phyloP scores from a whole-genome alignment of 2,329 filamentous ascomycete species.

The Lachnellula arida region DNA sequence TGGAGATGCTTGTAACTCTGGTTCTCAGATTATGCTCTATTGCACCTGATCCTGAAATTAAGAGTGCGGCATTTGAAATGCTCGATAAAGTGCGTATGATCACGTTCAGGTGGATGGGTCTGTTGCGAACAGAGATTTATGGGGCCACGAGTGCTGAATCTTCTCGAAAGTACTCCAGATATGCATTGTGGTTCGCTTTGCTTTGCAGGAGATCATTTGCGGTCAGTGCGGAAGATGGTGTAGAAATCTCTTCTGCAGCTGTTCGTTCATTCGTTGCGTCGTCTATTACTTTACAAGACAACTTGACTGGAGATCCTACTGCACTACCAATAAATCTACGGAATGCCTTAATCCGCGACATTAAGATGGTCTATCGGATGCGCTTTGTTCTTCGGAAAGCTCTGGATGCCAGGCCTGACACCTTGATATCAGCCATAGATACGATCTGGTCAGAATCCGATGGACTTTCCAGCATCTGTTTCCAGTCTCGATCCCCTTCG shows the following conservation, averaged over 20 bases:
- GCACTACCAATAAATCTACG: conserved; percentile 33
- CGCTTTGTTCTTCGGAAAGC: conserved; percentile 32
- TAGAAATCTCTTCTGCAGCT: conserved; percentile 8
- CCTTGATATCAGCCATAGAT: conserved; percentile 31
- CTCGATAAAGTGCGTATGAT: conserved; percentile 40
- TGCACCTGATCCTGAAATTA: conserved; percentile 15
- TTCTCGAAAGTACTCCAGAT: conserved; percentile 37
- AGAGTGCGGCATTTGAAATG: conserved; percentile 22
- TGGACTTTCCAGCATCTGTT: conserved; percentile 16
- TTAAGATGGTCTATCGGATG: conserved; percentile 40
- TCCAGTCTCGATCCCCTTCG: conserved; percentile 10
- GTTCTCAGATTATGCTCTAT: conserved; percentile 40
- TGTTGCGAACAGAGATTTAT: conserved; percentile 43
- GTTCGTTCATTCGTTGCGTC: conserved; percentile 34
- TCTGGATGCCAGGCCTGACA: conserved; percentile 28
- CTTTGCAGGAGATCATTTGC: conserved; percentile 48
- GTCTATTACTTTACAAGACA: conserved; percentile 45
- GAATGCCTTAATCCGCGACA: conserved; percentile 42
- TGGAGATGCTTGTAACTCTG: conserved; percentile 54
- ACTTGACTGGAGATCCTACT: conserved; percentile 35
- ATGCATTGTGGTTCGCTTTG: conserved; percentile 50
- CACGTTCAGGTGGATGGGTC: conserved; percentile 45
- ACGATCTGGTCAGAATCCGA: too few species aligned
- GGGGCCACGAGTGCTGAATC: conserved; percentile 35
- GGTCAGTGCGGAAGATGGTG: conserved; percentile 5